Base-by-base conservation (phyloP, 805 yeast genomes). In the Zygotorulaspora florentina region DNA sequence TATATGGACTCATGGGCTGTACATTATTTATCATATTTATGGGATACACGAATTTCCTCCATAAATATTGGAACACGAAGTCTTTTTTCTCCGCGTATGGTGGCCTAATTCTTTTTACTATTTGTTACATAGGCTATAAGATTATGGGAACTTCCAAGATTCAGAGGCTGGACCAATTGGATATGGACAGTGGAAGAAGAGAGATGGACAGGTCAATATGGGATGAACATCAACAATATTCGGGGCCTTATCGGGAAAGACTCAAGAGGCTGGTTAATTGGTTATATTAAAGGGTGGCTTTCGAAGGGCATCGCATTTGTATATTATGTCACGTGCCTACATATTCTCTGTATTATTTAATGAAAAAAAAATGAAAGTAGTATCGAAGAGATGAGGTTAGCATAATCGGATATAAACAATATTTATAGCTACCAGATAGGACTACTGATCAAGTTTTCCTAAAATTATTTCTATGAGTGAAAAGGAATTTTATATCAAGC, bases 161-260 rank as follows among this genome's bases (percentile, higher is more conserved):
- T 9, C 85, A 80, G 42, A 74, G 86, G 40, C 66, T 86, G 38
- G 90, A 85, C 54, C 83, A 85, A 38, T 61, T 87, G 48, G 95
- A 88, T 62, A 75, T 85, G 60, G 96, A 88, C 62, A 76, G 87
- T 0, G 96, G 96, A 2, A 71, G 96, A 56, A 73, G 93, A 41
- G 96, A 87, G 61, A 79, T 83, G 67, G 96, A 88, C 64, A 70
- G 88, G 40, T 77, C 77, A 51, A 79, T 81, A 17, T 87, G 95
- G 95, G 87, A 83, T 53, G 93, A 87, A 47, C 87, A 85, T 42
- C 70, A 66, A 35, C 68, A 64, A 28, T 69, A 69, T 42, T 54
- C 58, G 3, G 60, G 65, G 23, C 61, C 68, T 13, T 52, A 60
- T 23, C 60, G 59, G 16, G 70, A 66, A 42, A 46, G 58, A 28